Base-by-base conservation (phyloP, 2,329 filamentous ascomycete genomes). In the Talaromyces albobiverticillius region DNA sequence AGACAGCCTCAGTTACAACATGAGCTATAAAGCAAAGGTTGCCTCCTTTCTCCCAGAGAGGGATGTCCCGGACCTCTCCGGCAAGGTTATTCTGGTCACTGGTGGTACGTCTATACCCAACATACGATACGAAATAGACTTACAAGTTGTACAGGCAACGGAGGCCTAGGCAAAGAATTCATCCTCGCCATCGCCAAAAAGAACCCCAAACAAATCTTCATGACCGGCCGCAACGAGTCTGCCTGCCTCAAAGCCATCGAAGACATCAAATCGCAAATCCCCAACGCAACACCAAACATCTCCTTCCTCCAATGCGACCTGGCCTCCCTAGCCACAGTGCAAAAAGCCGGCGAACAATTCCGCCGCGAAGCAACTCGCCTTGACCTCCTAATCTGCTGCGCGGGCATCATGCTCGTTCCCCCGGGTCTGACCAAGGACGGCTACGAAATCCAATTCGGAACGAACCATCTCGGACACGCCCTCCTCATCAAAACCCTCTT, bases 41-140 rank as follows among this genome's bases (percentile, higher is more conserved):
- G 32, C 32, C 6, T 14, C 9, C 6, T 36, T 36, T 16, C 32
- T 36, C 11, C 75, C 79, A 1, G 68, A 72, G 6, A 70, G 62
- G 11, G 75, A 80, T 56, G 73, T 82, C 22, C 62, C 67, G 4
- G 69, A 74, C 23, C 71, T 81, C 10, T 61, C 70, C 1, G 76
- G 73, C 40, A 82, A 79, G 57, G 75, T 80, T 8, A 71, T 81
- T 31, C 65, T 81, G n/a, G 66, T 82, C 4, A 82, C 79, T 2
- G 80, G 79, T 51, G 79, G 77, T 77, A 66, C 48, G 59, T 47
- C 18, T 29, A 10, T n/a, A 29, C 26, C 40, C 25, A 48, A 16
- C 18, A 34, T 25, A 10, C 1, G 47, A 40, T 8, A 40, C 9
- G 20, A n/a, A n/a, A 31, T 31, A 31, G 29, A 31, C 32, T 36